Percentiles rank a stretch among this genome's conserved stretches.
phyloP scores from a whole-genome alignment of 768 basidiomycete genomes.

The Pholiota conissans region DNA sequence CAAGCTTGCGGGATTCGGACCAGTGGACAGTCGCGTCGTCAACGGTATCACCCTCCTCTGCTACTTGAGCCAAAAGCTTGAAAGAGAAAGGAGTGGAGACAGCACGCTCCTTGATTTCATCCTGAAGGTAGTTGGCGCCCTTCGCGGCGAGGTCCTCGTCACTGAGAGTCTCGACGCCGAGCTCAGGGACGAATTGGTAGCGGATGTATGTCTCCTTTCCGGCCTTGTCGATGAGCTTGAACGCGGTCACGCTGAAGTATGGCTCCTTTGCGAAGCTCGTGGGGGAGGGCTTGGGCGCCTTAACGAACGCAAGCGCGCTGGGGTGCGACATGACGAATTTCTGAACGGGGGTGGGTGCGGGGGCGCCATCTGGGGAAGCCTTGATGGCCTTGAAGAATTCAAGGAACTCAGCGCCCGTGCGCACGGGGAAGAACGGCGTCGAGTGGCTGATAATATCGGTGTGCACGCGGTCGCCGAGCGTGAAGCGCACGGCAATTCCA shows the following conservation, averaged over 20 bases:
- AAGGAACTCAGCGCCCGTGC: slow-evolving; percentile 17
- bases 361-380: slow-evolving; percentile 5
- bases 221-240: slow-evolving; percentile 14
- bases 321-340: slow-evolving; percentile 15
- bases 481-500: slow-evolving; percentile 16
- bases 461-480: slow-evolving; percentile 13
- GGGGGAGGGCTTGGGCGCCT: slow-evolving; percentile 17
- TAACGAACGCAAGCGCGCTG: slow-evolving; percentile 12
- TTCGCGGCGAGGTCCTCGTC: slow-evolving; percentile 1
- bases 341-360: slow-evolving; percentile 11
- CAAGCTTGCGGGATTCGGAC: slow-evolving; percentile 13
- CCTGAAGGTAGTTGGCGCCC: slow-evolving; percentile 13
- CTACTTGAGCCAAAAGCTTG: slow-evolving; percentile 14
- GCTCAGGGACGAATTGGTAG: slow-evolving; percentile 14
- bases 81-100: slow-evolving; percentile 8
- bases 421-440: slow-evolving; percentile 17
- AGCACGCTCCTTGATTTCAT: slow-evolving; percentile 12
- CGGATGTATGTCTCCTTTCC: slow-evolving; percentile 14
- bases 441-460: slow-evolving; percentile 19
- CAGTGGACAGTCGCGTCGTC: slow-evolving; percentile 17
- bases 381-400: slow-evolving; percentile 15
- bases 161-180: slow-evolving; percentile 13
- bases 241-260: slow-evolving; percentile 16
- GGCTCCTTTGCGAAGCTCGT: slow-evolving; percentile 15
- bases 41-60: slow-evolving; percentile 15